phyloP scores from a whole-genome alignment of 2,329 filamentous ascomycete species.

The Xylariomycetidae sp. region DNA sequence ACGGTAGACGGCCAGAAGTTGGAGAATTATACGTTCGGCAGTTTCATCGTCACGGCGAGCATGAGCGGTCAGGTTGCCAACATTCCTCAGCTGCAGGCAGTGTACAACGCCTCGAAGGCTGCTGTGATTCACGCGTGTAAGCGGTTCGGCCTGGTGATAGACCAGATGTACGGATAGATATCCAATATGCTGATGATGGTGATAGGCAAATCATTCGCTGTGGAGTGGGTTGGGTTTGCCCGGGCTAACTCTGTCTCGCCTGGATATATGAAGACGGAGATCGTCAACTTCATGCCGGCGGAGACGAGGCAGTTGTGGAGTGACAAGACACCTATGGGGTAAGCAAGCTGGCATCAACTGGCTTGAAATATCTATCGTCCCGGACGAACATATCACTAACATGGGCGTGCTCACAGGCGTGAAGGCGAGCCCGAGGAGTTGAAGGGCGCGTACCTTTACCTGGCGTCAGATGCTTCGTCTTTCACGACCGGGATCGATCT shows the following conservation, averaged over 20 bases:
- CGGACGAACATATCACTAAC: not conserved
- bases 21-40: constrained; percentile 57
- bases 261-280: constrained; percentile 72
- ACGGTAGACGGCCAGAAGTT: constrained; percentile 58
- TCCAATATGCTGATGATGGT: too few relatives aligned
- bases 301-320: constrained; percentile 71
- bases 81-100: constrained; percentile 68
- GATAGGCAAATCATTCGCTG: constrained; percentile 62
- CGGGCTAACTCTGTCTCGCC: constrained; percentile 69
- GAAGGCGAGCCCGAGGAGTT: constrained; percentile 70
- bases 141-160: constrained; percentile 14
- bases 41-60: constrained; percentile 73
- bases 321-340: constrained; percentile 75
- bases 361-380: constrained; percentile 5
- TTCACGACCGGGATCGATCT: constrained; percentile 76
- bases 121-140: constrained; percentile 55
- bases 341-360: too few relatives aligned
- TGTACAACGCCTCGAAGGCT: constrained; percentile 71
- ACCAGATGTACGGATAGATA: too few relatives aligned
- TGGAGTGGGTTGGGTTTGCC: constrained; percentile 75
- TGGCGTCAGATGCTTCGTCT: constrained; percentile 76
- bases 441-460: constrained; percentile 77
- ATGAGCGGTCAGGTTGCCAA: constrained; percentile 79
- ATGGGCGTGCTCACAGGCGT: too few relatives aligned
- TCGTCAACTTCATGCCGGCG: constrained; percentile 58